A percentile compares a stretch with the other conserved stretches of the same genome.
phyloP scores from a whole-genome alignment of 768 basidiomycete genomes.

The Russula earlei region DNA sequence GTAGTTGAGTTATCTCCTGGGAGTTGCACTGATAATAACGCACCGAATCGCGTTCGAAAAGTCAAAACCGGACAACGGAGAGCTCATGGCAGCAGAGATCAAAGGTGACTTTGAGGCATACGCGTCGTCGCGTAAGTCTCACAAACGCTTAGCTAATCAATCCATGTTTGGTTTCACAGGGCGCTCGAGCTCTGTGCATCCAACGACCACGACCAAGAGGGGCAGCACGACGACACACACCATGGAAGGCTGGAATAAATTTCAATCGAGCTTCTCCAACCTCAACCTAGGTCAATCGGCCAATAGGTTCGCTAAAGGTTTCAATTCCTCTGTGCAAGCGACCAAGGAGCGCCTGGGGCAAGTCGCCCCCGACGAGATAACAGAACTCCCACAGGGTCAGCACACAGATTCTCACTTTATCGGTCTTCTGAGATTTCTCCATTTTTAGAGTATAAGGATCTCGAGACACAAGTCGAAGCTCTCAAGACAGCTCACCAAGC shows the following conservation, averaged over 20 bases:
- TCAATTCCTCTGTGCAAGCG: slow-evolving; percentile 76
- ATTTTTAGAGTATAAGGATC: slow-evolving; percentile 81
- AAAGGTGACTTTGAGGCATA: not conserved
- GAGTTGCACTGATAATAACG: slow-evolving; percentile 1
- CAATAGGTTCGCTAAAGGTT: slow-evolving; percentile 66
- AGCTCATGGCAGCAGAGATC: slow-evolving; percentile 41
- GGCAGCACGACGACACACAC: slow-evolving; percentile 3
- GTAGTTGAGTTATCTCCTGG: not conserved
- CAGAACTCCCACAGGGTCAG: slow-evolving; percentile 80
- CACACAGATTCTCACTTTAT: not conserved
- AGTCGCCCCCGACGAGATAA: slow-evolving; percentile 85
- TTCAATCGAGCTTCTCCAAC: slow-evolving; percentile 50
- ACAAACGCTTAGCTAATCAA: not conserved
- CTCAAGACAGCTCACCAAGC: slow-evolving; percentile 67
- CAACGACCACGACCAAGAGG: too few relatives aligned
- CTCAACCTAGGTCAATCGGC: slow-evolving; percentile 72
- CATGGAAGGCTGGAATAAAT: slow-evolving; percentile 55
- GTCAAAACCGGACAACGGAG: slow-evolving; percentile 53
- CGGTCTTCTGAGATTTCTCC: not conserved
- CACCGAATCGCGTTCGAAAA: slow-evolving; percentile 72
- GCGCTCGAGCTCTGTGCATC: not conserved
- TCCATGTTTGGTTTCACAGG: not conserved
- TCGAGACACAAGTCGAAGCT: slow-evolving; percentile 91
- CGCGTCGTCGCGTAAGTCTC: slow-evolving; percentile 7
- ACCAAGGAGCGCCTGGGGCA: slow-evolving; percentile 84